Evolutionary conservation across 192 early-diverging fungal genomes (phyloP), one percentile per base, ranked within the genome.

Genomic region (Linnemannia exigua): DNA sequence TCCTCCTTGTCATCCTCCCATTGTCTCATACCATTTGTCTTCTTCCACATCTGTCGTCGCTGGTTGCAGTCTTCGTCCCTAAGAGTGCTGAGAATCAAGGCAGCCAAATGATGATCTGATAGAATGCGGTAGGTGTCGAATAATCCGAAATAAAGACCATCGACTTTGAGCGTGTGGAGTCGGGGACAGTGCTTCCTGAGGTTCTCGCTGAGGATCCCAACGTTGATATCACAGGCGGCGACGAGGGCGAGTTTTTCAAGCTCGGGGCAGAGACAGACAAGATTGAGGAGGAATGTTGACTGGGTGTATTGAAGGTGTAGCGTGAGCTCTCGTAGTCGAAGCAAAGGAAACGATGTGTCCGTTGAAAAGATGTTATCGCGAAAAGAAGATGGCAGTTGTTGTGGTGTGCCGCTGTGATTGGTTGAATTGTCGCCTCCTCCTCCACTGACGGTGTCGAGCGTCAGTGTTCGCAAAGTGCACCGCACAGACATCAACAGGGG

Each of bases 101-200:
- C 41, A 6, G 70, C 70, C n/a, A 71, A 25, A 9, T 71, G 70
- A 14, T 6, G 25, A 28, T 71, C 70, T 46, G 36, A 22, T 11
- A 71, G 70, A n/a, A 71, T 41, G 25, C 25, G 38, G n/a, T 71
- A 71, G n/a, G 46, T 71, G 15, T 71, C 70, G 44, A 71, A 71
- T 15, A 71, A 28, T 2, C 70, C 70, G 19, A 71, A 71, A 48
- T 71, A 71, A 71, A 71, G 70, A 25, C 70, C 70, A 28, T 71
- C 41, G 38, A 71, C 25, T 46, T 71, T 38, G 25, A 71, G 37
- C 9, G 25, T 46, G 28, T 38, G n/a, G 14, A 71, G 41, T 15
- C 25, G 20, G 15, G 70, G 70, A n/a, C 70, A 71, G 25, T 71
- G 38, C n/a, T 46, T 28, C 22, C 47, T 38, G 70, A 71, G 70